Percentiles rank a stretch among this genome's conserved stretches.
phyloP scores from a whole-genome alignment of 1,284 basidiomycete genomes.

The Heterobasidion parviporum region DNA sequence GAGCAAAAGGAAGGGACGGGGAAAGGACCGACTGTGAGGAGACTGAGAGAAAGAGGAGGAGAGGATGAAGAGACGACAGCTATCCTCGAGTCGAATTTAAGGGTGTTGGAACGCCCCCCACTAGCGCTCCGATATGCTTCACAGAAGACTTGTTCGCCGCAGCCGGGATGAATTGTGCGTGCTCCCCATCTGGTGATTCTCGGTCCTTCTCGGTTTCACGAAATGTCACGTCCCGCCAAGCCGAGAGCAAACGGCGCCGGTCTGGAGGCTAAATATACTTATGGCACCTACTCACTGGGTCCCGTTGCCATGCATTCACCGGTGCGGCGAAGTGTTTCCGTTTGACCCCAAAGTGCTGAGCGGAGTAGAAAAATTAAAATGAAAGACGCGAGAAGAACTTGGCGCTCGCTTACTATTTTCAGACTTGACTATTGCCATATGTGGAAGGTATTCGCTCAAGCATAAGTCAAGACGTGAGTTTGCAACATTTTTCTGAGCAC shows the following conservation, averaged over 20 bases:
- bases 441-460: not conserved
- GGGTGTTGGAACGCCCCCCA: not conserved
- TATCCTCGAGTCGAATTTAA: too few relatives aligned
- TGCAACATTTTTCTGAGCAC: too few relatives aligned
- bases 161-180: too few relatives aligned
- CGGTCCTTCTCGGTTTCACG: too few relatives aligned
- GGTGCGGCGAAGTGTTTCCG: too few relatives aligned
- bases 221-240: too few relatives aligned
- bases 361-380: not conserved
- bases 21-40: not conserved
- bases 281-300: too few relatives aligned
- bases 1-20: not conserved
- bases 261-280: too few relatives aligned
- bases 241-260: not conserved
- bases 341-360: not conserved
- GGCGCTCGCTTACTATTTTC: not conserved
- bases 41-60: conserved; percentile 1
- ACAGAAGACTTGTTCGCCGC: not conserved
- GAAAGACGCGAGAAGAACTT: not conserved
- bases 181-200: too few relatives aligned
- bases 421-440: not conserved
- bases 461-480: too few relatives aligned
- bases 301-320: too few relatives aligned
- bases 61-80: too few relatives aligned
- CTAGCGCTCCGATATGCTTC: not conserved